Percentiles rank a stretch among this genome's conserved stretches.
Conservation (phyloP, 2,329 filamentous ascomycete genomes). For the Venturia asperata region DNA sequence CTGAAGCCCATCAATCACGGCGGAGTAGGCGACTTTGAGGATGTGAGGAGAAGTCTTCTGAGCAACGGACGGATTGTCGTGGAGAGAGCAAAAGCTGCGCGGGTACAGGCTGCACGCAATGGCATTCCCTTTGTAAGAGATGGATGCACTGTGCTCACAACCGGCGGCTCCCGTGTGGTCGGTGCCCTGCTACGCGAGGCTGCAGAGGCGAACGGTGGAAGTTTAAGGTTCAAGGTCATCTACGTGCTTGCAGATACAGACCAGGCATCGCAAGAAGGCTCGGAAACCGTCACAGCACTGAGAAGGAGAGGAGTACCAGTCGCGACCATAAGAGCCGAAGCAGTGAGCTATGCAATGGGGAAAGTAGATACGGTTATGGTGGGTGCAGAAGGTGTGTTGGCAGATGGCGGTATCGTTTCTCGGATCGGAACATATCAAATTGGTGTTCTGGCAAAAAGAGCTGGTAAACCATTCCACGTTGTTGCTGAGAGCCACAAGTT, state of each 20-base stretch:
- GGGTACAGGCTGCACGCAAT: conserved; percentile 73
- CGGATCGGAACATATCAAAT: conserved; percentile 83
- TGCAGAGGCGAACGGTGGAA: conserved; percentile 54
- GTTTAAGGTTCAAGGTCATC: conserved; percentile 73
- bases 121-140: conserved; percentile 73
- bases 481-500: conserved; percentile 97
- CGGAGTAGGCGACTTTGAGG: conserved; percentile 65
- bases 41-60: conserved; percentile 74
- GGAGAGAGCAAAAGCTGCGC: conserved; percentile 72
- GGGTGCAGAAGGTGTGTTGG: conserved; percentile 75
- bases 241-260: conserved; percentile 46
- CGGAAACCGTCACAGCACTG: conserved; percentile 62
- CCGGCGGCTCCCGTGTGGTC: conserved; percentile 81
- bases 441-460: conserved; percentile 66
- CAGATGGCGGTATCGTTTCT: conserved; percentile 89
- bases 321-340: conserved; percentile 68
- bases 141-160: conserved; percentile 76
- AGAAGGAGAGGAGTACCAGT: conserved; percentile 72
- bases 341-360: conserved; percentile 70
- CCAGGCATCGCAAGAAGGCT: conserved; percentile 48
- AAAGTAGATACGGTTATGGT: conserved; percentile 64
- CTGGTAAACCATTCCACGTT: conserved; percentile 76
- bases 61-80: conserved; percentile 84
- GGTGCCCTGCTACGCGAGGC: conserved; percentile 68
- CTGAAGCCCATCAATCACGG: conserved; percentile 43